Base-by-base conservation (phyloP, 2,329 filamentous ascomycete species). In the Pseudogymnoascus sp. region DNA sequence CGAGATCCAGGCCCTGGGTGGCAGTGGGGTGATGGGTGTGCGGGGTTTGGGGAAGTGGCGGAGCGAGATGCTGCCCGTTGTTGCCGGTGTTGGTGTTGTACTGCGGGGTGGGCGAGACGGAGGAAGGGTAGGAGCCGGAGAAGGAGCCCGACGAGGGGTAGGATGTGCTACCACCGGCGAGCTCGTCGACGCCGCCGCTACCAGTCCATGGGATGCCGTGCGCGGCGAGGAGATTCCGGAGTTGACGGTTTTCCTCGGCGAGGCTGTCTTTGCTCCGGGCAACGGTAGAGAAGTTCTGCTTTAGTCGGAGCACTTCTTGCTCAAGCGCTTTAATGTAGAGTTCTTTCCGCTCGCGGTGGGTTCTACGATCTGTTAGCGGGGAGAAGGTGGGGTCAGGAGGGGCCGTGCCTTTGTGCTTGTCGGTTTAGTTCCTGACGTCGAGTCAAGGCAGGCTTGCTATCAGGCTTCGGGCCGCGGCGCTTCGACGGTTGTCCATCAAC, bases 331-430 rank as follows among this genome's bases (percentile, higher is more conserved):
- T 95, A 78, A 97, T 95, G 73, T 97, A 97, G 68, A 91, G 82
- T 75, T 97, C 94, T 74, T 97, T 97, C 67, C 94, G 86, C 76
- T 97, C 94, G 61, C 94, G 91, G 74, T 99, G 94, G 16, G 94
- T 97, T 71, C 94, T 96, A 71, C 62, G 22, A 57, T 58, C 28
- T 41, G 58, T 67, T 61, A 65, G 63, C 30, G 59, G 14, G 32
- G 34, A n/a, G 59, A 16, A 11, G 18, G 30, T 20, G 28, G 14
- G 18, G 30, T 57, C 8, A 6, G 9, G 32, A 20, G 58, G 20
- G 38, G n/a, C 30, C 75, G 67, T 83, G 95, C 92, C 92, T 88
- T 75, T 97, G 94, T 30, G 94, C 94, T 76, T 97, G 93, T 65
- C 94, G 85, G 72, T 97, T 97, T 64, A 97, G 78, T 74, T 97